A percentile compares a stretch with the other conserved stretches of the same genome.
These are phyloP conservation scores for Phytophthora multivora DNA, from an alignment of 352 stramenopile genomes.

Conservation along the genomic window DNA sequence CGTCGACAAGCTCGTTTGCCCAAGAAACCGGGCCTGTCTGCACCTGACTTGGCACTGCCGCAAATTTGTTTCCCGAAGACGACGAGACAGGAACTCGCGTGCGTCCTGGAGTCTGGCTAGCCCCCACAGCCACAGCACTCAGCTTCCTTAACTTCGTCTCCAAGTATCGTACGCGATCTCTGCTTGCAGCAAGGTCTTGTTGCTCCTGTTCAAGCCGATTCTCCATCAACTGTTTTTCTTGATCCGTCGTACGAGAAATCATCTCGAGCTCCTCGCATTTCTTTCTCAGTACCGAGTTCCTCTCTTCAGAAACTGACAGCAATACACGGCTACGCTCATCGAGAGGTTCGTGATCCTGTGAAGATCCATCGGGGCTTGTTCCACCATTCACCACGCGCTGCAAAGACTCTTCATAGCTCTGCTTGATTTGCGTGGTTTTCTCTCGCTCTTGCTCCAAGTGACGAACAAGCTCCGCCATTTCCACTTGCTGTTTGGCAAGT, in stretches of 20 bases:
- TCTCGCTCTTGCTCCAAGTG: slow-evolving; percentile 75
- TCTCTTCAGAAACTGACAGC: slow-evolving; percentile 79
- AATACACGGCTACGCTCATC: slow-evolving; percentile 70
- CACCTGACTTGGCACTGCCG: slow-evolving; percentile 10
- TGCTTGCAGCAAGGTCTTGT: slow-evolving; percentile 51
- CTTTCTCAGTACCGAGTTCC: slow-evolving; percentile 66
- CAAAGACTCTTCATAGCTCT: slow-evolving; percentile 84
- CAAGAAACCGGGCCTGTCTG: slow-evolving; percentile 53
- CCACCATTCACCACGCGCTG: slow-evolving; percentile 69
- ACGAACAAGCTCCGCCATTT: slow-evolving; percentile 63
- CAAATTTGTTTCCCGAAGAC: slow-evolving; percentile 20
- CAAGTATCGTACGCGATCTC: slow-evolving; percentile 68
- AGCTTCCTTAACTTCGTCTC: slow-evolving; percentile 62
- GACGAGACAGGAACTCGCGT: slow-evolving; percentile 25
- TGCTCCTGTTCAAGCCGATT: slow-evolving; percentile 53
- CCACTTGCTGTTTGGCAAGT: slow-evolving; percentile 74
- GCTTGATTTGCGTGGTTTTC: slow-evolving; percentile 78
- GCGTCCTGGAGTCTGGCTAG: slow-evolving; percentile 17
- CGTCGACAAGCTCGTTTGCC: slow-evolving; percentile 76
- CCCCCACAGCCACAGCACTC: slow-evolving; percentile 27
- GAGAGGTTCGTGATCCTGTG: slow-evolving; percentile 35
- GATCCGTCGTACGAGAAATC: slow-evolving; percentile 41
- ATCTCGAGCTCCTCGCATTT: slow-evolving; percentile 81
- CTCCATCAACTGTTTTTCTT: slow-evolving; percentile 58
- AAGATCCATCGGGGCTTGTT: slow-evolving; percentile 13